Evolutionary conservation across 2,329 filamentous ascomycete species (phyloP).

Genomic region (Rachicladosporium sp.): DNA sequence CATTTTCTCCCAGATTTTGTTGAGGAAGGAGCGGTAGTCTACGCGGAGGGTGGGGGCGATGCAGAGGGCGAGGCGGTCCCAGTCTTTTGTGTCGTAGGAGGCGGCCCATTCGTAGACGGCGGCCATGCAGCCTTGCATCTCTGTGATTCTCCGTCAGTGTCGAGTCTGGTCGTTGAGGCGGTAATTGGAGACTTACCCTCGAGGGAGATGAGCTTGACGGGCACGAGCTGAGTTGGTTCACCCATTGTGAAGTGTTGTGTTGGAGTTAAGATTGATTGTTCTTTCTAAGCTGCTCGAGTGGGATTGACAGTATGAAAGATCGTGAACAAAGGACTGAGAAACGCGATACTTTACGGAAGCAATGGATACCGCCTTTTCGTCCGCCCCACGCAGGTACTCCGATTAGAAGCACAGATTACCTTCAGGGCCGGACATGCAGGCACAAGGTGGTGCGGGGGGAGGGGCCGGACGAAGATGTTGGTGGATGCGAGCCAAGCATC

Average conservation of each 20-base stretch:
- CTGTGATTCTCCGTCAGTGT: slow-evolving; percentile 8
- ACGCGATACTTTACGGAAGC: too few species aligned
- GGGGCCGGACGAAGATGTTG: too few species aligned
- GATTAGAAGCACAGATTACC: too few species aligned
- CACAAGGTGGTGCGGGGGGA: too few species aligned
- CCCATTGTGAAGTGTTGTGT: neutral
- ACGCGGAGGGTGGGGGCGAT: slow-evolving; percentile 53
- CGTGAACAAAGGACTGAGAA: too few species aligned
- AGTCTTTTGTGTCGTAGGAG: slow-evolving; percentile 56
- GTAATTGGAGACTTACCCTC: slow-evolving; percentile 17
- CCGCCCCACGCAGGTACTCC: too few species aligned
- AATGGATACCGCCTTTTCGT: too few species aligned
- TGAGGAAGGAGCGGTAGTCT: slow-evolving; percentile 52
- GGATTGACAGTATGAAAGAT: too few species aligned
- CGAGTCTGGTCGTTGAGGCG: neutral
- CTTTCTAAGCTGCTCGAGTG: too few species aligned
- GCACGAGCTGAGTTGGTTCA: slow-evolving; percentile 14
- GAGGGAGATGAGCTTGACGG: slow-evolving; percentile 21
- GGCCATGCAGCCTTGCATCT: slow-evolving; percentile 28
- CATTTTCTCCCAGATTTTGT: slow-evolving; percentile 45
- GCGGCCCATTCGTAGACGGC: slow-evolving; percentile 50
- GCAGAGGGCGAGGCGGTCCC: slow-evolving; percentile 46
- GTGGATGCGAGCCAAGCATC: too few species aligned
- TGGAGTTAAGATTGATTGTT: too few species aligned
- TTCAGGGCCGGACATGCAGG: too few species aligned